A percentile compares a stretch with the other conserved stretches of the same genome.
phyloP scores from a whole-genome alignment of 306 rosid species.

The Geum urbanum region DNA sequence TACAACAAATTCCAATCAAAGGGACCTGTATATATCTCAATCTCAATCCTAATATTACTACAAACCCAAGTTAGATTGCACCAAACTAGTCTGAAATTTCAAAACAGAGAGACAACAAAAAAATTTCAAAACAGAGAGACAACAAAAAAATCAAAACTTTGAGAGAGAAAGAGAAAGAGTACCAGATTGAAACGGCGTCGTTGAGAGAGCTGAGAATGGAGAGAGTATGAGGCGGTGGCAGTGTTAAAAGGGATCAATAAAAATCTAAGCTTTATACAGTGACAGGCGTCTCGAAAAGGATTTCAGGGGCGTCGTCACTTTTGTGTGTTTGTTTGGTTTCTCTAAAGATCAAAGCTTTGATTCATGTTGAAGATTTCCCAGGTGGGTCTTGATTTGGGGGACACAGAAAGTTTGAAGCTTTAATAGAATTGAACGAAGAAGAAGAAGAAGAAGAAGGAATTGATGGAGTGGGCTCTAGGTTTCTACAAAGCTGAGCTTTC shows the following conservation, averaged over 20 bases:
- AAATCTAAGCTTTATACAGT: slow-evolving; percentile 1
- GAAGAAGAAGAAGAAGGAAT: not conserved
- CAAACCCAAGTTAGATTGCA: slow-evolving; percentile 37
- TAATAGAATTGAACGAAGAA: not conserved
- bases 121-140: not conserved
- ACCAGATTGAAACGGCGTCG: slow-evolving; percentile 33
- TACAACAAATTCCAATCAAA: slow-evolving; percentile 6
- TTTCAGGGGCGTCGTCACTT: slow-evolving; percentile 21
- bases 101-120: not conserved
- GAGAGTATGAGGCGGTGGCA: slow-evolving; percentile 35
- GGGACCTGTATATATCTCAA: not conserved
- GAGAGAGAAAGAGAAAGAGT: slow-evolving; percentile 5
- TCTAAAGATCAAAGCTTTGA: slow-evolving; percentile 1
- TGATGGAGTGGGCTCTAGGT: not conserved
- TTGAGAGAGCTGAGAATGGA: not conserved
- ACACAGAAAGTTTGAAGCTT: slow-evolving; percentile 9
- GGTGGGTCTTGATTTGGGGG: not conserved
- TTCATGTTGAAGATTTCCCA: not conserved
- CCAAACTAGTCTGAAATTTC: not conserved
- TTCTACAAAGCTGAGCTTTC: not conserved
- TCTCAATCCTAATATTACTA: slow-evolving; percentile 16
- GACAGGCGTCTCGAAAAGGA: slow-evolving; percentile 22
- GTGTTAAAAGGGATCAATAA: too few species aligned
- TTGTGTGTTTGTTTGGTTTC: not conserved
- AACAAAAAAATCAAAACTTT: not conserved